Base-by-base conservation (phyloP, 768 basidiomycete species). In the Lactifluus subvellereus region DNA sequence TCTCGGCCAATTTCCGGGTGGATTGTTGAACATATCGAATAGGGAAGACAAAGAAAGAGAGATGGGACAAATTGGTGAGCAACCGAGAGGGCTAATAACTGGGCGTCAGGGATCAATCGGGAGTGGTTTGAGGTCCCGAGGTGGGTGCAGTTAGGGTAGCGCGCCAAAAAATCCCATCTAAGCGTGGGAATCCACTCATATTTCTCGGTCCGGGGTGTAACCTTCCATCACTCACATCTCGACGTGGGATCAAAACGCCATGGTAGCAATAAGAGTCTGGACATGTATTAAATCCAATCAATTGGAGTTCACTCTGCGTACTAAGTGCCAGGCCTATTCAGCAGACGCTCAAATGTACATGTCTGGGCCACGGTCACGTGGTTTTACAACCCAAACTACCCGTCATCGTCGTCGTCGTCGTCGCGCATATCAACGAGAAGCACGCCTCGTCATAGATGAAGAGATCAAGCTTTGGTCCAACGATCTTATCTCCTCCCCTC, bases 401-500 rank as follows among this genome's bases (percentile, higher is more conserved):
- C 14, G 11, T 11, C 10, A 16, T 13, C 5, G 5, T 40, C 38
- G 5, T 13, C 38, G 11, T 40, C 38, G 5, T 13, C 38, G 11
- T 40, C 38, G 38, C 38, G 38, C 38, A 40, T 40, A 40, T 40
- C 11, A 13, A 11, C 10, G 13, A 40, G 38, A 40, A 40, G 10
- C 38, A 40, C 10, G 13, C 4, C 38, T 3, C 27, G 27, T 27
- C 16, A 43, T 18, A 43, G 13, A 48, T 48, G 47, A 11, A 48
- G 10, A 48, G 47, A 48, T 27, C 47, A 27, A 48, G 47, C 47
- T 48, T 48, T 3, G 47, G 47, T 16, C 45, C 45, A 45, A 45
- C 45, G 16, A 43, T 77, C 79, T 54, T 77, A 81, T 65, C 82
- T 83, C 53, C 76, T 77, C 33, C 77, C 81, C 70, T 60, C 32